A percentile compares a stretch with the other conserved stretches of the same genome.
Conservation (phyloP, 495 filamentous ascomycete genomes). For the Neurospora sp. region DNA sequence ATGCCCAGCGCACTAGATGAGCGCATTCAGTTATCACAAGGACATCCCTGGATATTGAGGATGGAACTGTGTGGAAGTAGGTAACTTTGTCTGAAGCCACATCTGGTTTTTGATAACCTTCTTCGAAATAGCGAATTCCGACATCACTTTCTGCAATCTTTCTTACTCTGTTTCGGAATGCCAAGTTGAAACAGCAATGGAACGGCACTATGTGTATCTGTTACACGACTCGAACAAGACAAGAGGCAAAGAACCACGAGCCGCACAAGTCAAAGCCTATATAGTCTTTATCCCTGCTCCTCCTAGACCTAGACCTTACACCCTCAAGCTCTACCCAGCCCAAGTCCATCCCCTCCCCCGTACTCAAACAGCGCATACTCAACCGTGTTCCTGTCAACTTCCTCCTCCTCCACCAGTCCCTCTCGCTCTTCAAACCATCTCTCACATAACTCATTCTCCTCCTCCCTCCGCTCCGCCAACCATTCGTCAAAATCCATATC, state of each 20-base stretch:
- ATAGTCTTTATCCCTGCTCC: neutral
- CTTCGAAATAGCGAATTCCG: neutral
- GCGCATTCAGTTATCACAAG: neutral
- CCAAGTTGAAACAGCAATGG: neutral
- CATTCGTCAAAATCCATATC: neutral
- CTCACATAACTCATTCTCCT: neutral
- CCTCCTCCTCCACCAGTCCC: neutral
- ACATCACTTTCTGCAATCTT: no score
- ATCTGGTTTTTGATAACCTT: neutral
- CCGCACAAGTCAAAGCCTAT: neutral
- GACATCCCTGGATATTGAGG: neutral
- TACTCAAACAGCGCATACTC: neutral
- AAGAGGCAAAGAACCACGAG: neutral
- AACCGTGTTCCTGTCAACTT: neutral
- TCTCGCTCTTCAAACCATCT: neutral
- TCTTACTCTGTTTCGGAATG: no score
- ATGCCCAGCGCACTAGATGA: neutral
- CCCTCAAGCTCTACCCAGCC: neutral
- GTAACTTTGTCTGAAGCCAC: neutral
- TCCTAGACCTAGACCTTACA: neutral
- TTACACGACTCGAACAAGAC: neutral
- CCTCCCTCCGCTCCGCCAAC: neutral
- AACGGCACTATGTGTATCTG: neutral
- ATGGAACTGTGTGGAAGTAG: neutral
- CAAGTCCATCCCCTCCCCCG: neutral